These are phyloP conservation scores for Lactifluus pinguis DNA, from an alignment of 768 basidiomycete species.

Conservation along the genomic window DNA sequence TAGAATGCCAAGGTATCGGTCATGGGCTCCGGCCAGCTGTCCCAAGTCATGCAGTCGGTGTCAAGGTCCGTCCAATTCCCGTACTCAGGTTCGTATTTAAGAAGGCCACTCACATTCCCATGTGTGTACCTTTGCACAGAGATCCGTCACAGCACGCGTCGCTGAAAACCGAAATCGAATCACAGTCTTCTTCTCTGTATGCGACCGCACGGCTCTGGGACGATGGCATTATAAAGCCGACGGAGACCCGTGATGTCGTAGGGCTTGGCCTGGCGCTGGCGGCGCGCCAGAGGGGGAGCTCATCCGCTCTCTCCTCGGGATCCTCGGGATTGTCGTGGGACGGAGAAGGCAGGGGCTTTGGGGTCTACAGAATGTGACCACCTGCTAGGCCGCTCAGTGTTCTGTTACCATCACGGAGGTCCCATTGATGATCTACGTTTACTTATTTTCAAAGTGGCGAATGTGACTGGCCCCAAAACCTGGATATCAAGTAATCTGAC, in stretches of 20 bases:
- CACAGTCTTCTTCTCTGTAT: conserved; percentile 79
- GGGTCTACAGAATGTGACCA: conserved; percentile 78
- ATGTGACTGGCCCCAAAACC: not conserved
- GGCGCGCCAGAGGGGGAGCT: conserved; percentile 33
- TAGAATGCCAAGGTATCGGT: conserved; percentile 90
- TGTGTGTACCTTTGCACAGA: conserved; percentile 29
- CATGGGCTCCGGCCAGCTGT: conserved; percentile 91
- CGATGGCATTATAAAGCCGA: conserved; percentile 83
- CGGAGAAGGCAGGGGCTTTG: conserved; percentile 63
- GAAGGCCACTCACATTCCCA: not conserved
- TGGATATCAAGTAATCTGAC: not conserved
- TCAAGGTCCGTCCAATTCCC: conserved; percentile 48
- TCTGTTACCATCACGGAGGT: not conserved
- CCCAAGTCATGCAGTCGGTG: conserved; percentile 86
- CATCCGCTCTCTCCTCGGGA: not conserved
- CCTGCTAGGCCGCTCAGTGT: not conserved
- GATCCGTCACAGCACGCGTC: conserved; percentile 71
- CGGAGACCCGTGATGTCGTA: conserved; percentile 80
- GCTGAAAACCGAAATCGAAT: conserved; percentile 76
- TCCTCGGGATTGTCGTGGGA: conserved; percentile 46
- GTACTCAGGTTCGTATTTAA: not conserved
- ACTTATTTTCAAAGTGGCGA: not conserved
- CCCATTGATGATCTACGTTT: not conserved
- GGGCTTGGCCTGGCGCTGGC: conserved; percentile 85
- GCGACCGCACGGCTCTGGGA: conserved; percentile 93